Conservation (phyloP, 1,284 basidiomycete genomes). For the Boletus semigastroideus region DNA sequence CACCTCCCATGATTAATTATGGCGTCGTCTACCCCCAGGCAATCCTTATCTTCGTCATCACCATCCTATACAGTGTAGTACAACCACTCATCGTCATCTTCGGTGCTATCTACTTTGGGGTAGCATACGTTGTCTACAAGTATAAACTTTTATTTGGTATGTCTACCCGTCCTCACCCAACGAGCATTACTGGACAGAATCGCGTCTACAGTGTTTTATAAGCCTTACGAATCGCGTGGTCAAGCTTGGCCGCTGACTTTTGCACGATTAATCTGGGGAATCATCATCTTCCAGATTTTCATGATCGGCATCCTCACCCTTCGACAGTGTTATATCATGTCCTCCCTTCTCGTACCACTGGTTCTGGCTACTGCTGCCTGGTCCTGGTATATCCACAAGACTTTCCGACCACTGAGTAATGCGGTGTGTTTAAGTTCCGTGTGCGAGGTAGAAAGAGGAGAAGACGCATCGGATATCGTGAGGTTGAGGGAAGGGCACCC, state of each 20-base stretch:
- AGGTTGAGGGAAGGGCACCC: constrained; percentile 75
- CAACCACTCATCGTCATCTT: constrained; percentile 94
- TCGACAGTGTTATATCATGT: constrained; percentile 72
- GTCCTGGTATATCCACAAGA: constrained; percentile 73
- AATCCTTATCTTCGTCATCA: constrained; percentile 93
- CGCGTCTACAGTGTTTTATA: constrained; percentile 73
- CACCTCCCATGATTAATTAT: constrained; percentile 95
- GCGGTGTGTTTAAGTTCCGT: constrained; percentile 85
- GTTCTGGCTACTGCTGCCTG: constrained; percentile 76
- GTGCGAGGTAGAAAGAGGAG: constrained; percentile 84
- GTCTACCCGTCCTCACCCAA: constrained; percentile 26
- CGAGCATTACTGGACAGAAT: not conserved
- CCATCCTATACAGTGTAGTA: constrained; percentile 92
- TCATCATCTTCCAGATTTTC: constrained; percentile 86
- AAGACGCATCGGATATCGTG: constrained; percentile 74
- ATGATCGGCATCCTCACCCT: constrained; percentile 95
- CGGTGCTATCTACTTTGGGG: constrained; percentile 92
- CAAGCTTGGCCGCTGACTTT: constrained; percentile 96
- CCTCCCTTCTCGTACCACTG: constrained; percentile 79
- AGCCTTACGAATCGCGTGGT: constrained; percentile 89
- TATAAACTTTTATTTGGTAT: constrained; percentile 93
- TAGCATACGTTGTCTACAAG: constrained; percentile 94
- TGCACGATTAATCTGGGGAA: constrained; percentile 82
- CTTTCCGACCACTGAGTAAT: constrained; percentile 76
- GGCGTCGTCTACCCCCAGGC: constrained; percentile 93